Evolutionary conservation across 1,139 yeast species (phyloP).

Genomic region (Nadsonia starkeyi-henricii): DNA sequence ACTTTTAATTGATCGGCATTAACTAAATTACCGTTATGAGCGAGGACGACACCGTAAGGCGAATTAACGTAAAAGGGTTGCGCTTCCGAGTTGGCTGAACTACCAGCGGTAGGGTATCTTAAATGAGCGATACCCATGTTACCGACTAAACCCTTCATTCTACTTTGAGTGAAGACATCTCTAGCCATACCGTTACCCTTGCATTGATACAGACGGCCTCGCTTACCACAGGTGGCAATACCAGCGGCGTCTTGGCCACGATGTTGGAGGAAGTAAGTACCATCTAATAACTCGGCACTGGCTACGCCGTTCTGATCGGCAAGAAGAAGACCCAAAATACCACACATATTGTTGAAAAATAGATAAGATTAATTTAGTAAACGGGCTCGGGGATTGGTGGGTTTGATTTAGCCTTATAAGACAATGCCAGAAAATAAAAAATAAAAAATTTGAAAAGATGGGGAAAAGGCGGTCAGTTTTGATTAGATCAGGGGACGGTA

Average conservation of each 20-base stretch:
- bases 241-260: constrained; percentile 99
- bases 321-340: constrained; percentile 75
- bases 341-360: constrained; percentile 43
- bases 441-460: constrained; percentile 5
- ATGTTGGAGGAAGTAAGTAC: constrained; percentile 86
- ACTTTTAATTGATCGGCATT: constrained; percentile 65
- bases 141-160: constrained; percentile 73
- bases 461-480: no score
- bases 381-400: constrained; percentile 1
- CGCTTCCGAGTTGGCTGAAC: constrained; percentile 91
- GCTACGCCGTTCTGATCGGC: constrained; percentile 64
- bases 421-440: constrained; percentile 4
- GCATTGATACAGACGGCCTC: constrained; percentile 91
- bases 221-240: constrained; percentile 85
- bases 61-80: constrained; percentile 97
- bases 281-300: constrained; percentile 85
- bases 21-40: constrained; percentile 91
- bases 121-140: constrained; percentile 92
- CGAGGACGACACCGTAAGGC: constrained; percentile 81
- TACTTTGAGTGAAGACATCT: constrained; percentile 79
- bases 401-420: constrained; percentile 2
- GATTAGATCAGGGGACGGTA: no score
- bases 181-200: constrained; percentile 99
- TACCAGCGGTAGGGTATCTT: constrained; percentile 98
- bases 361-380: background rate